These are phyloP conservation scores for Rhizopus stolonifer DNA, from an alignment of 371 early-diverging fungal genomes.

Conservation along the genomic window DNA sequence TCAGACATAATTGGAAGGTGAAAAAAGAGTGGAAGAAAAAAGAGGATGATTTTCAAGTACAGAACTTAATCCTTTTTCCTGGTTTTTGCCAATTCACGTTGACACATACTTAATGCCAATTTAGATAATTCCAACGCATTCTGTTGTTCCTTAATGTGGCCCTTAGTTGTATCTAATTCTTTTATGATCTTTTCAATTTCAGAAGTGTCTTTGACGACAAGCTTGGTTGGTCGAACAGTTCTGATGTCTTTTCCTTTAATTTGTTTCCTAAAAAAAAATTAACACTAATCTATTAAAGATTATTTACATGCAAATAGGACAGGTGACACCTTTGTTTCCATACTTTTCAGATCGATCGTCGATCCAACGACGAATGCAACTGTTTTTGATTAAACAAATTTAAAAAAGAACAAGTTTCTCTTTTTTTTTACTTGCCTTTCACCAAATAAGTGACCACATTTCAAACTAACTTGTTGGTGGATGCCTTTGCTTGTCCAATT, in stretches of 20 bases:
- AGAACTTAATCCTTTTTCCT: background rate
- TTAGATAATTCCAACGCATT: constrained; percentile 5
- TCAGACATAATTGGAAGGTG: background rate
- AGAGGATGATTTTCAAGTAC: background rate
- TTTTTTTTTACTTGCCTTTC: constrained; percentile 12
- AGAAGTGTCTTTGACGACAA: constrained; percentile 16
- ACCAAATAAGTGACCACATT: constrained; percentile 28
- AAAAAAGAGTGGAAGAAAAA: background rate
- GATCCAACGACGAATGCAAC: constrained; percentile 23
- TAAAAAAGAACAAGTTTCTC: background rate
- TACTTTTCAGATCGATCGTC: background rate
- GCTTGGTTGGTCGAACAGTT: background rate
- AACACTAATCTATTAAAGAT: background rate
- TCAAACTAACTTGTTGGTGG: constrained; percentile 20
- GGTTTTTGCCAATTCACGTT: constrained; percentile 13
- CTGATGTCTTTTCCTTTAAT: constrained; percentile 7
- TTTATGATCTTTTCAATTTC: background rate
- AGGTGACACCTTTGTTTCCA: constrained; percentile 1
- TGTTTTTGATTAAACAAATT: background rate
- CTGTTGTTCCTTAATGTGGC: background rate
- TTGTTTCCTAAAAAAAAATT: constrained; percentile 3
- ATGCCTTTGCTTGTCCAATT: constrained; percentile 14
- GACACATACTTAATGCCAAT: constrained; percentile 5
- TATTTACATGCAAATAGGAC: constrained; percentile 25
- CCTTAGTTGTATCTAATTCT: constrained; percentile 10